Base-by-base conservation (phyloP, 192 early-diverging fungal species). In the Backusella morwellensis region DNA sequence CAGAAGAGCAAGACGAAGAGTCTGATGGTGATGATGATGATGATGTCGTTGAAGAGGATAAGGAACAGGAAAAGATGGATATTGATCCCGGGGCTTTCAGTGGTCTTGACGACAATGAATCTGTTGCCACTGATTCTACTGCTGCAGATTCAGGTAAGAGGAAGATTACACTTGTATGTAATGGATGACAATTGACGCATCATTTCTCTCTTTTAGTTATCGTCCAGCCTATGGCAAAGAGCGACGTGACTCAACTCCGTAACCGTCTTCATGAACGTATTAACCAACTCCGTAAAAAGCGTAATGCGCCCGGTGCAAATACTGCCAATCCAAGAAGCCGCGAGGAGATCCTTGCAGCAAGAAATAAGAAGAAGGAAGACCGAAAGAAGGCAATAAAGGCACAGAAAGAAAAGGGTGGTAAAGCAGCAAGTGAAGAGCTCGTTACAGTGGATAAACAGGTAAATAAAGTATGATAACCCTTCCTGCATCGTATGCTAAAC, bases 271-370 rank as follows among this genome's bases (percentile, higher is more conserved):
- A 93, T 40, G 80, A 80, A 66, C 90, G 92, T 47, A 93, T 95
- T 75, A 85, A 80, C 32, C 72, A 80, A 59, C 76, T 92, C 59
- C 87, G 90, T 35, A 80, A 88, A 42, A 90, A 91, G 59, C 89
- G 93, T 72, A 87, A 90, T 77, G 91, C 90, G 34, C 86, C 88
- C 26, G 84, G 85, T 47, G 81, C 78, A 69, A 87, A 86, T 35
- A 59, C 80, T 4, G 76, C 86, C 19, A 87, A 86, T 36, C 86
- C 89, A 12, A 80, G 82, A 21, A 88, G 87, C 63, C 84, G 94
- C 42, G 91, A 95, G 68, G 93, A 93, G 12, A 90, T 95, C 77
- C 81, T 95, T 63, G 89, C 95, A 74, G 91, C 86, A 80, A 90
- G 95, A 79, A 80, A 91, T 79, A 92, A 90, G 85, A 84, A 86